Evolutionary conservation across 108 stramenopile species (phyloP).

Genomic region (Cyclostephanos invisitatus): DNA sequence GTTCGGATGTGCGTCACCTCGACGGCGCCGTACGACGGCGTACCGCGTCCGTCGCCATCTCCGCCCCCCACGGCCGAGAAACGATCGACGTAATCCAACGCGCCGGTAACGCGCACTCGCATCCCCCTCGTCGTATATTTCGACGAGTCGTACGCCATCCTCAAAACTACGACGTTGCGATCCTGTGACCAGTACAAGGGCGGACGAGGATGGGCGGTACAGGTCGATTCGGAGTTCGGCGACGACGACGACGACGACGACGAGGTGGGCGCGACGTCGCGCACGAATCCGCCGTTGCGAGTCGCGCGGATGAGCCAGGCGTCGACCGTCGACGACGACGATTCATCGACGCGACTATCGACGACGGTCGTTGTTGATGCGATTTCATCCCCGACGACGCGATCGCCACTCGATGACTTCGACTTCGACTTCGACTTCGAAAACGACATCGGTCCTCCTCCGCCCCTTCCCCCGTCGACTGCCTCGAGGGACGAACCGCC

Average conservation of each 20-base stretch:
- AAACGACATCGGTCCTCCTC: background rate
- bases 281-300: background rate
- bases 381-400: background rate
- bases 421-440: background rate
- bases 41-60: background rate
- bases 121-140: constrained; percentile 28
- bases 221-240: too few relatives aligned
- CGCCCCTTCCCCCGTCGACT: background rate
- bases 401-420: too few relatives aligned
- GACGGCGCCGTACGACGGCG: constrained; percentile 13
- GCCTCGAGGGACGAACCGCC: constrained; percentile 7
- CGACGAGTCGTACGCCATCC: constrained; percentile 23
- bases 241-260: background rate
- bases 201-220: too few relatives aligned
- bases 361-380: too few relatives aligned
- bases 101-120: constrained; percentile 38
- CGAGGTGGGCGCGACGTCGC: background rate
- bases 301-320: background rate
- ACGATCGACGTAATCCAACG: constrained; percentile 42
- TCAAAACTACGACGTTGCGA: constrained; percentile 24
- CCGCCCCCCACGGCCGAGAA: constrained; percentile 42
- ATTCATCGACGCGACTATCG: background rate
- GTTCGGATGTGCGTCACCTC: constrained; percentile 9
- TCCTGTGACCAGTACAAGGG: constrained; percentile 47
- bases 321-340: background rate